These are phyloP conservation scores for Puya raimondii DNA, from an alignment of 176 grass and related monocot genomes.

Conservation along the genomic window DNA sequence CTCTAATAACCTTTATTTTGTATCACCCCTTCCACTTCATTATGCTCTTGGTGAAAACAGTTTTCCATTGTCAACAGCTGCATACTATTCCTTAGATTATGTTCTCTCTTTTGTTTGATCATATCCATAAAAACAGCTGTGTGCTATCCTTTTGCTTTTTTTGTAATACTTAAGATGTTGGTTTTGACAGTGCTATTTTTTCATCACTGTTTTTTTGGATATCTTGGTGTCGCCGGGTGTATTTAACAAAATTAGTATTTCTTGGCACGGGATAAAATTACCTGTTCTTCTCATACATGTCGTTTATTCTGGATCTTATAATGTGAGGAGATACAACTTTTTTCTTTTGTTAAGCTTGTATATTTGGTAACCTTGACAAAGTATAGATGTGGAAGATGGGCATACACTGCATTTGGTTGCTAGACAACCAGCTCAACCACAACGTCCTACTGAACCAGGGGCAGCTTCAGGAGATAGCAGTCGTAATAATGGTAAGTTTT, in stretches of 20 bases:
- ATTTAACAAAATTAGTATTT: too few species aligned
- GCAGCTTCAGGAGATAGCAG: slow-evolving; percentile 37
- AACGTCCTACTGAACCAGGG: slow-evolving; percentile 32
- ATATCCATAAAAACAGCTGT: too few species aligned
- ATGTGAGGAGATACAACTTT: neutral
- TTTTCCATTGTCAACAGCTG: too few species aligned
- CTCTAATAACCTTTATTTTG: too few species aligned
- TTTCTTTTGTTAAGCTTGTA: neutral
- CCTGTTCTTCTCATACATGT: neutral
- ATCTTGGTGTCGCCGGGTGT: neutral
- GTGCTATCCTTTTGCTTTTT: neutral
- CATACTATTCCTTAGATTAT: too few species aligned
- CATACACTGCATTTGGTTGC: slow-evolving; percentile 92
- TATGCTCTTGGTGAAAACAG: too few species aligned
- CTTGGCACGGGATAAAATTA: neutral
- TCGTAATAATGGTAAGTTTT: slow-evolving; percentile 34
- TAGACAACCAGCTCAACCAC: slow-evolving; percentile 41
- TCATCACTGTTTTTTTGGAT: neutral
- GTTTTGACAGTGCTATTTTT: neutral
- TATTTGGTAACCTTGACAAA: slow-evolving; percentile 28
- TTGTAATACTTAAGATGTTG: neutral
- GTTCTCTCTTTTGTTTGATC: too few species aligned
- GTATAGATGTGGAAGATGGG: slow-evolving; percentile 70
- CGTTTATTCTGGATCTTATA: neutral
- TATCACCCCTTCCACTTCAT: too few species aligned